Conservation (phyloP, 2,329 filamentous ascomycete genomes). For the Coniochaeta hoffmannii region DNA sequence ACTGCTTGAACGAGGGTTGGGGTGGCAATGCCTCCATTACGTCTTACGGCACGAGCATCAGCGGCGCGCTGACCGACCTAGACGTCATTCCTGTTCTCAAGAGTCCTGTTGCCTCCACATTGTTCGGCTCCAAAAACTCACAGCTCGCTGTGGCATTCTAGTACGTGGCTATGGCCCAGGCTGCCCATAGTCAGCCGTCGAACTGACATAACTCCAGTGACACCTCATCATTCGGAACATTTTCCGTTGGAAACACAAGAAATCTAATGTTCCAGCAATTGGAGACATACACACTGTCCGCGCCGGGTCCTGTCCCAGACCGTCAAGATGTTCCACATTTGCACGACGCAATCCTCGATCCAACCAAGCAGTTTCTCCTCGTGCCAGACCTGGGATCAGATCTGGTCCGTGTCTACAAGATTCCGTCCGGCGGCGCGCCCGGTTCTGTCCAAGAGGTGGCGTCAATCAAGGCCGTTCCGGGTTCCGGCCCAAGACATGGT, state of each 20-base stretch:
- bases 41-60: constrained; percentile 19
- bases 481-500: constrained; percentile 58
- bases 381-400: constrained; percentile 62
- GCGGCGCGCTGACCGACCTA: constrained; percentile 29
- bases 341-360: constrained; percentile 58
- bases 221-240: constrained; percentile 21
- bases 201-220: constrained; percentile 7
- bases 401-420: constrained; percentile 44
- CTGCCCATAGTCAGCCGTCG: neutral
- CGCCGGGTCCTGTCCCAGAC: constrained; percentile 28
- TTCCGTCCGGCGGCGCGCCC: neutral
- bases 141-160: constrained; percentile 11
- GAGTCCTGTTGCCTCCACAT: constrained; percentile 11
- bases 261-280: constrained; percentile 27
- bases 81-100: constrained; percentile 10
- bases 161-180: constrained; percentile 3
- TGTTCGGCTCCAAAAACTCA: constrained; percentile 8
- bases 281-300: constrained; percentile 29
- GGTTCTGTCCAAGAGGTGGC: constrained; percentile 4
- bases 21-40: constrained; percentile 11
- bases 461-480: constrained; percentile 36
- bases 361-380: constrained; percentile 52
- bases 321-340: constrained; percentile 55
- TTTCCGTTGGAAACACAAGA: constrained; percentile 18
- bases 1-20: constrained; percentile 53